These are phyloP conservation scores for Anisodus tanguticus DNA, from an alignment of 257 asterid species.

Conservation along the genomic window DNA sequence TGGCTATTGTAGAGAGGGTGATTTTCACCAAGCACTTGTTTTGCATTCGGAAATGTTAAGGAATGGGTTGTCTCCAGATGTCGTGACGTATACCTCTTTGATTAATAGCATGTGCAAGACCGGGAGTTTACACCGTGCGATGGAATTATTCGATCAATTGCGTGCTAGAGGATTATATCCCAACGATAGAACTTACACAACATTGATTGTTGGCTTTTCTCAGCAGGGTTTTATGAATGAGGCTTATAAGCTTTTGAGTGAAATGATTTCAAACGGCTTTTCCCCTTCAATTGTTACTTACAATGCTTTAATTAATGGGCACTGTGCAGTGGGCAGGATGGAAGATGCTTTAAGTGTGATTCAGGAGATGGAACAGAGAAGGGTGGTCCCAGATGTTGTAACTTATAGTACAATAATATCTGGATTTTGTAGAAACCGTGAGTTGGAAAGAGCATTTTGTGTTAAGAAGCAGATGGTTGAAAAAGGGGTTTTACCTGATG, in stretches of 20 bases:
- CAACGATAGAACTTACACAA: slow-evolving; percentile 82
- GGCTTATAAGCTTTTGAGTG: slow-evolving; percentile 58
- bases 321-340: slow-evolving; percentile 64
- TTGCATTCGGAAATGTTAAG: slow-evolving; percentile 81
- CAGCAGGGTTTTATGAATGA: slow-evolving; percentile 79
- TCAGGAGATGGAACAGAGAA: slow-evolving; percentile 56
- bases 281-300: slow-evolving; percentile 76
- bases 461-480: slow-evolving; percentile 67
- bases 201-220: slow-evolving; percentile 79
- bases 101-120: slow-evolving; percentile 75
- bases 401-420: slow-evolving; percentile 76
- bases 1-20: slow-evolving; percentile 81
- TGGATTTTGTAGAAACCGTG: slow-evolving; percentile 61
- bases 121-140: slow-evolving; percentile 64
- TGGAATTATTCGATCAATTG: slow-evolving; percentile 79
- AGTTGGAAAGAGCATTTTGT: slow-evolving; percentile 67
- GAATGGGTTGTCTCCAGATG: slow-evolving; percentile 79
- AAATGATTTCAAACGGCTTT: slow-evolving; percentile 64
- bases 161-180: slow-evolving; percentile 67
- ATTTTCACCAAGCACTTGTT: slow-evolving; percentile 82
- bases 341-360: slow-evolving; percentile 62
- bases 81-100: slow-evolving; percentile 83
- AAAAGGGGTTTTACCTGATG: slow-evolving; percentile 72
- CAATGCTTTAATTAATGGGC: slow-evolving; percentile 82
- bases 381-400: slow-evolving; percentile 73